Conservation (phyloP, 805 yeast genomes). For the Scheffersomyces spartinae region DNA sequence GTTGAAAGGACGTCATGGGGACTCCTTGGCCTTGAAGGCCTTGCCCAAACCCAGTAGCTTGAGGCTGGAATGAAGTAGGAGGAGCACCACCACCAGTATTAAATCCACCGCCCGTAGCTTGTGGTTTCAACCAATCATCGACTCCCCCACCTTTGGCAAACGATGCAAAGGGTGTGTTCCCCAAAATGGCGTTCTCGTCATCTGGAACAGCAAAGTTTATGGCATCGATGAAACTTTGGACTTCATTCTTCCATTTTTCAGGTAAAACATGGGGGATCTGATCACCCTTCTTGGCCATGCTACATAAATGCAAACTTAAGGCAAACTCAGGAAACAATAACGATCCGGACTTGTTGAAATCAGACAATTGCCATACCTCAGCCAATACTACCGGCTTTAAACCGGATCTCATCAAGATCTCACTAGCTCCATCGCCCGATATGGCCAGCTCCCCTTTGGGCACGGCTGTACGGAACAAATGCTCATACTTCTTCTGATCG, state of each 20-base stretch:
- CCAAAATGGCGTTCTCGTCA: conserved; percentile 27
- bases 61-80: conserved; percentile 25
- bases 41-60: conserved; percentile 25
- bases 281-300: conserved; percentile 66
- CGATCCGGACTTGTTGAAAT: conserved; percentile 75
- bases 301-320: conserved; percentile 79
- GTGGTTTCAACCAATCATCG: conserved; percentile 20
- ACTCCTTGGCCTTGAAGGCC: too few species aligned
- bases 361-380: conserved; percentile 86
- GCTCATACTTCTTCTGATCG: conserved; percentile 82
- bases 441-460: conserved; percentile 58
- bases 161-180: conserved; percentile 33
- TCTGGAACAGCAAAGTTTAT: conserved; percentile 73
- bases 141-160: conserved; percentile 10
- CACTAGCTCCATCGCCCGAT: conserved; percentile 64
- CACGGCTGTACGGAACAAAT: conserved; percentile 71
- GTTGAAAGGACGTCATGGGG: too few species aligned
- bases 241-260: conserved; percentile 66
- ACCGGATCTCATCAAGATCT: conserved; percentile 69
- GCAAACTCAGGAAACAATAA: conserved; percentile 92
- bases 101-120: conserved; percentile 19
- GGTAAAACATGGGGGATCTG: conserved; percentile 67
- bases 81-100: conserved; percentile 1
- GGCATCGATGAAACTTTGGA: conserved; percentile 79
- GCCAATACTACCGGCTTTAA: conserved; percentile 65